Conservation (phyloP, 2,329 filamentous ascomycete genomes). For the Penicillium oxalicum region DNA sequence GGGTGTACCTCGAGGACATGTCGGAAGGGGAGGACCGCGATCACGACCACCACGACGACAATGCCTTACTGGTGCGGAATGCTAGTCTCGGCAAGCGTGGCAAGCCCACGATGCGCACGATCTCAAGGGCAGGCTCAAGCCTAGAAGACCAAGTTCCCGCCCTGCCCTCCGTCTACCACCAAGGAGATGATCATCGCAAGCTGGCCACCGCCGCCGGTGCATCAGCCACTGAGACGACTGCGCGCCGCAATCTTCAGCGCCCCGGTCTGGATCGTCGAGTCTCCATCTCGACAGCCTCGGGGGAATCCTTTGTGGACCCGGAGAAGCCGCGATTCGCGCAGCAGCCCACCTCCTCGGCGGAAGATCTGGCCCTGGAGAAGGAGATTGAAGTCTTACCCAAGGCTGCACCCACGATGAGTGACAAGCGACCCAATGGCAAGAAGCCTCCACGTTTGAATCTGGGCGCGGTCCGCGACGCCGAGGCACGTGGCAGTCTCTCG, state of each 20-base stretch:
- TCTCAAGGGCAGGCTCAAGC: constrained; percentile 26
- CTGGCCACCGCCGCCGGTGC: neutral
- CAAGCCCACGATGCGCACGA: constrained; percentile 39
- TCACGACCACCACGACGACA: constrained; percentile 15
- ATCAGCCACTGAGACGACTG: neutral
- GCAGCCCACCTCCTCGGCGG: constrained; percentile 9
- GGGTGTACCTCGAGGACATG: constrained; percentile 26
- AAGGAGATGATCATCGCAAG: constrained; percentile 4
- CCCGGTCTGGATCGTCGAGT: constrained; percentile 8
- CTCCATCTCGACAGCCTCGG: constrained; percentile 16
- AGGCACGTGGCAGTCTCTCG: constrained; percentile 81
- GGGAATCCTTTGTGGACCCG: constrained; percentile 22
- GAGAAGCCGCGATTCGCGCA: constrained; percentile 31
- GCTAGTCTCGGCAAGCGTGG: constrained; percentile 41
- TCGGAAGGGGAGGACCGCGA: constrained; percentile 20
- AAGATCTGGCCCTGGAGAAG: constrained; percentile 18
- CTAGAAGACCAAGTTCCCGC: constrained; percentile 15
- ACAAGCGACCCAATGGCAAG: constrained; percentile 33
- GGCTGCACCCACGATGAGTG: constrained; percentile 34
- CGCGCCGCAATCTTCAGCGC: neutral
- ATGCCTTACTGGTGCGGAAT: constrained; percentile 32
- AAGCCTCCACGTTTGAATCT: constrained; percentile 72
- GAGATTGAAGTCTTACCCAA: constrained; percentile 21
- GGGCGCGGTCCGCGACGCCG: constrained; percentile 71
- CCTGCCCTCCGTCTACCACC: constrained; percentile 3